These are phyloP conservation scores for Citrus trifoliata DNA, from an alignment of 345 rosid genomes.

Conservation along the genomic window DNA sequence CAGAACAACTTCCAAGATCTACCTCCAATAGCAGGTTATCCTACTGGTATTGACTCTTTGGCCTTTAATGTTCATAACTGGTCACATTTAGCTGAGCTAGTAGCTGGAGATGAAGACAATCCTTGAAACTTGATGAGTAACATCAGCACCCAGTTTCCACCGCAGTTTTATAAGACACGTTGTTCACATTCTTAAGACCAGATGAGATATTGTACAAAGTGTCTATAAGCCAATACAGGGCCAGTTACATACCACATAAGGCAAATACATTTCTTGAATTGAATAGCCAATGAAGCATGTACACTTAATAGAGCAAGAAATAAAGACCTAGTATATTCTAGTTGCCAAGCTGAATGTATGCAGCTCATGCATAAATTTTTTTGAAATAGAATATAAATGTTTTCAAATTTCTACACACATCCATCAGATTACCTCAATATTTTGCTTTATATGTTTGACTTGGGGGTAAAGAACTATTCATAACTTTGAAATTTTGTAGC, in stretches of 20 bases:
- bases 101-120: slow-evolving; percentile 1
- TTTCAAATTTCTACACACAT: neutral
- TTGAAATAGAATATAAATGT: neutral
- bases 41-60: neutral
- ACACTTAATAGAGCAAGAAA: neutral
- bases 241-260: neutral
- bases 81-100: neutral
- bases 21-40: neutral
- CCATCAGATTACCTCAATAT: neutral
- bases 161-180: neutral
- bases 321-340: too few species aligned
- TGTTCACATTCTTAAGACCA: neutral
- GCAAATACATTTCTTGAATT: neutral
- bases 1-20: neutral
- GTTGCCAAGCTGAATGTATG: neutral
- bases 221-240: neutral
- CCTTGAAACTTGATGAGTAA: neutral
- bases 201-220: neutral
- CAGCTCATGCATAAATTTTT: neutral
- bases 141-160: neutral
- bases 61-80: neutral
- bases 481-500: neutral
- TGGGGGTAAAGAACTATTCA: neutral
- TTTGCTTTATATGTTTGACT: neutral
- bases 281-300: neutral